Percentiles rank a stretch among this genome's conserved stretches.
Conservation (phyloP, 83 land plant genomes). For the Thuja plicata region DNA sequence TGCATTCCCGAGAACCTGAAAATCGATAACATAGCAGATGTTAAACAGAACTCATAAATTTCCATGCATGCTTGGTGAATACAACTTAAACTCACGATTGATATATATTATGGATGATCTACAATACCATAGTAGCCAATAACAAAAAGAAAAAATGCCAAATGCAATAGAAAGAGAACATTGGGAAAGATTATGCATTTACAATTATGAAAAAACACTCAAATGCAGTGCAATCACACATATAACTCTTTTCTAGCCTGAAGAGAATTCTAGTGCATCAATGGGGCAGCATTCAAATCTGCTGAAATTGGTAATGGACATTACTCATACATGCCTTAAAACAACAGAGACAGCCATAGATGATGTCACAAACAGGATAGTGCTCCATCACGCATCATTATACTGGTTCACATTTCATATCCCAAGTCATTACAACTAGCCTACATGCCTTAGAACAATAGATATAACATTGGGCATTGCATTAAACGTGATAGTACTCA, state of each 20-base stretch:
- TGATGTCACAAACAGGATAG: background rate
- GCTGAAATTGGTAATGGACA: background rate
- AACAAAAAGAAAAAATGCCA: background rate
- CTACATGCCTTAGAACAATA: constrained; percentile 1
- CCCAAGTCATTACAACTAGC: background rate
- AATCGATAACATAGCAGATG: background rate
- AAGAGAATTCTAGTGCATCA: background rate
- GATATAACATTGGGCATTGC: background rate
- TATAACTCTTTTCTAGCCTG: background rate
- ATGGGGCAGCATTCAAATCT: background rate
- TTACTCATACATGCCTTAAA: background rate
- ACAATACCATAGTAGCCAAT: background rate
- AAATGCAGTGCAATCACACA: background rate
- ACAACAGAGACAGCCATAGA: background rate
- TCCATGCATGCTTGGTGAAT: background rate
- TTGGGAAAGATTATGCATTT: background rate
- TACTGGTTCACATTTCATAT: background rate
- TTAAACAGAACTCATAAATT: background rate
- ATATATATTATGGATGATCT: background rate
- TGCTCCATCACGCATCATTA: background rate
- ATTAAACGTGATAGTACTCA: background rate
- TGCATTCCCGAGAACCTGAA: constrained; percentile 68
- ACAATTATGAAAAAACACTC: background rate
- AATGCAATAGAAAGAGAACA: background rate
- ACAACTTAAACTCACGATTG: background rate